Percentiles rank a stretch among this genome's conserved stretches.
phyloP scores from a whole-genome alignment of 2,329 filamentous ascomycete species.

The Colletotrichum tamarilloi region DNA sequence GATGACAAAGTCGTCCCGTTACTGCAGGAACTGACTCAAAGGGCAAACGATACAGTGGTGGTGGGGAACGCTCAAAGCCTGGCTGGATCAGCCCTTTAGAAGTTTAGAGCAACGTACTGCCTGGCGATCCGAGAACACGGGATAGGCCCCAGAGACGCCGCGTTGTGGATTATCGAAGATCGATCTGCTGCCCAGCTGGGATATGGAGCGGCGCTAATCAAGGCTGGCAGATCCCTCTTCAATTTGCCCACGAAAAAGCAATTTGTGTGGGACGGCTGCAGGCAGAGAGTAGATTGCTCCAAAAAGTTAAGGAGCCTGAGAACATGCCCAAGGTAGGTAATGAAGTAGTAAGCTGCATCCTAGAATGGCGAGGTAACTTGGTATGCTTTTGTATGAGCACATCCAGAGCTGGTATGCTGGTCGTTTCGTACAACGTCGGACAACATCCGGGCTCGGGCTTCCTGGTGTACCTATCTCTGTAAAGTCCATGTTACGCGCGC shows the following conservation, averaged over 20 bases:
- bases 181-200: slow-evolving; percentile 1
- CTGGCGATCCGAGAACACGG: slow-evolving; percentile 7
- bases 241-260: background rate
- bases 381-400: background rate
- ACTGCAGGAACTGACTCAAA: slow-evolving; percentile 2
- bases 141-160: background rate
- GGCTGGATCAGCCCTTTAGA: background rate
- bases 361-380: background rate
- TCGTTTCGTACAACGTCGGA: slow-evolving; percentile 1
- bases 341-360: background rate
- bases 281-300: background rate
- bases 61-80: background rate
- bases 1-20: background rate
- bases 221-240: background rate
- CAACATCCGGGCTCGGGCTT: background rate
- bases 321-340: no score
- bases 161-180: background rate
- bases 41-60: background rate
- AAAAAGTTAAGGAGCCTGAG: no score
- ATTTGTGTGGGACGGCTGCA: background rate
- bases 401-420: background rate
- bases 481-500: background rate
- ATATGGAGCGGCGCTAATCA: slow-evolving; percentile 1
- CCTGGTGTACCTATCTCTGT: no score
- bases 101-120: background rate